phyloP scores from a whole-genome alignment of 129 eudicot genomes.

The Flaveria trinervia region DNA sequence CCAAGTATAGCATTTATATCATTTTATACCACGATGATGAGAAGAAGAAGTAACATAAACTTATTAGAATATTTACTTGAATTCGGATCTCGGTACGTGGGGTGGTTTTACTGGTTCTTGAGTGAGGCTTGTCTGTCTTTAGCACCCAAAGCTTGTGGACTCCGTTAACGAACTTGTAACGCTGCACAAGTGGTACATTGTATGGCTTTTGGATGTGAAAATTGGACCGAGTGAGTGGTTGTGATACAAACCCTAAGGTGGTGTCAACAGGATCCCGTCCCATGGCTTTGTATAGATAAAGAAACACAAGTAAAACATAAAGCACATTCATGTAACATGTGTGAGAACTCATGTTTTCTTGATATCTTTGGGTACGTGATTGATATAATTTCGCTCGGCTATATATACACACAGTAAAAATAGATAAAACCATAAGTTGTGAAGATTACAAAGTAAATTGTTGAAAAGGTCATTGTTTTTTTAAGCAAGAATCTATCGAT shows the following conservation, averaged over 20 bases:
- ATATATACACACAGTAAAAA: too few species aligned
- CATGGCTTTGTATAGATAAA: slow-evolving; percentile 2
- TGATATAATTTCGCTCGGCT: too few species aligned
- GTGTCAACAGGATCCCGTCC: slow-evolving; percentile 28
- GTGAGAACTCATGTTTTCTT: slow-evolving; percentile 7
- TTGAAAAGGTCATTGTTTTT: too few species aligned
- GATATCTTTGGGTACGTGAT: too few species aligned
- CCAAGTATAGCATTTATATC: too few species aligned
- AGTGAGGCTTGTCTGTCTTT: slow-evolving; percentile 44
- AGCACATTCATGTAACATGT: background rate
- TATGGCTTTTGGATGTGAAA: slow-evolving; percentile 40
- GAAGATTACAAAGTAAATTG: too few species aligned
- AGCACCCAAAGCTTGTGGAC: slow-evolving; percentile 56
- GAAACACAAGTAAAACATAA: slow-evolving; percentile 9
- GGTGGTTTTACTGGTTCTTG: slow-evolving; percentile 28
- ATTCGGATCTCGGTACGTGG: slow-evolving; percentile 52
- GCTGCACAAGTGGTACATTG: slow-evolving; percentile 32
- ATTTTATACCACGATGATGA: background rate
- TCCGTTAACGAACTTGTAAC: slow-evolving; percentile 41
- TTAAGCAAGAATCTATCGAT: too few species aligned
- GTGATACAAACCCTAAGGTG: slow-evolving; percentile 36
- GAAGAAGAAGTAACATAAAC: too few species aligned
- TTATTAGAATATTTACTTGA: slow-evolving; percentile 11
- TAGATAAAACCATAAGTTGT: too few species aligned
- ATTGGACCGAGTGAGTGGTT: slow-evolving; percentile 38